Evolutionary conservation across 495 filamentous ascomycete genomes (phyloP).

Genomic region (Hypoxylon subgilvum): DNA sequence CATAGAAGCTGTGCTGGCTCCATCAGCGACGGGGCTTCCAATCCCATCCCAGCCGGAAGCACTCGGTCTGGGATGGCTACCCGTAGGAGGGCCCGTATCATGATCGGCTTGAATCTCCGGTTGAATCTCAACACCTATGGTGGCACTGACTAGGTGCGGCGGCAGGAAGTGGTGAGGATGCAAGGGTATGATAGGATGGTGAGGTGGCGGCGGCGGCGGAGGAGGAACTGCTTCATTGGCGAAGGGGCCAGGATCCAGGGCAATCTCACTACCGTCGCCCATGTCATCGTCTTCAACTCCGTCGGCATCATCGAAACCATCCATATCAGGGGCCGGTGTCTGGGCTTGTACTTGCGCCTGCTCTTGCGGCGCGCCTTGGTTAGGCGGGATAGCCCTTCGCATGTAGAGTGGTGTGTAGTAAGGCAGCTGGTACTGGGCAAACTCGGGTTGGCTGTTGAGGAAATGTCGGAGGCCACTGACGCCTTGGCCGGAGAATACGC

Average conservation of each 20-base stretch:
- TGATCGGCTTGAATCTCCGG: not conserved
- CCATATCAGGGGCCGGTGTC: constrained; percentile 29
- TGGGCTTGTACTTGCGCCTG: constrained; percentile 7
- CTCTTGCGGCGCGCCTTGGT: constrained; percentile 18
- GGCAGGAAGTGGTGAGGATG: not conserved
- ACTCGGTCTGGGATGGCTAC: not conserved
- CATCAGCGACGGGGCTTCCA: constrained; percentile 3
- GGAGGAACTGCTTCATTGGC: constrained; percentile 20
- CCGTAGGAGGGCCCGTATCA: not conserved
- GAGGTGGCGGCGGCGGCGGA: constrained; percentile 17
- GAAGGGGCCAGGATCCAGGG: constrained; percentile 40
- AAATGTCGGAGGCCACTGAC: constrained; percentile 78
- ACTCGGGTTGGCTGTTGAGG: constrained; percentile 63
- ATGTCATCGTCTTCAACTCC: constrained; percentile 52
- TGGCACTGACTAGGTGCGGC: not conserved
- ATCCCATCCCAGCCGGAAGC: constrained; percentile 26
- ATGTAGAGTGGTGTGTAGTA: constrained; percentile 9
- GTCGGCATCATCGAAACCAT: constrained; percentile 47
- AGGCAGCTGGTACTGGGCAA: constrained; percentile 30
- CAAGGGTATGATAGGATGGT: not conserved
- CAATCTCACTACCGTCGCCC: constrained; percentile 52
- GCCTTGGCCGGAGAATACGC: constrained; percentile 91
- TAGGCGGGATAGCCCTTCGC: constrained; percentile 11
- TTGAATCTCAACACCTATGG: not conserved
- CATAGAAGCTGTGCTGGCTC: constrained; percentile 39